phyloP scores from a whole-genome alignment of 495 filamentous ascomycete species.

The Daldinia concentrica region DNA sequence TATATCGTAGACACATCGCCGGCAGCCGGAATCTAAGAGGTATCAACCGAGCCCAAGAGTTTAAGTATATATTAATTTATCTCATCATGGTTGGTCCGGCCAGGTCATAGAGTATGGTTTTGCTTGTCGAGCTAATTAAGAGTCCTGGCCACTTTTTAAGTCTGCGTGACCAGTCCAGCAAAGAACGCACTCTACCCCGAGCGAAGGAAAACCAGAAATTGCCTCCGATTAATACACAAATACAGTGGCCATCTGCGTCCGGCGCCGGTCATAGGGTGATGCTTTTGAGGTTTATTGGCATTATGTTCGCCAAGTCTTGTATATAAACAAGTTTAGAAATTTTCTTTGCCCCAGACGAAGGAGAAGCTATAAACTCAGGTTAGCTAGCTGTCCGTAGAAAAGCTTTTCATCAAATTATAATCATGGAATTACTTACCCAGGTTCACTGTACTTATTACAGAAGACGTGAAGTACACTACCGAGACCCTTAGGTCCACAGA shows the following conservation, averaged over 20 bases:
- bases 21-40: slow-evolving; percentile 19
- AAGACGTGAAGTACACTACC: slow-evolving; percentile 75
- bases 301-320: slow-evolving; percentile 27
- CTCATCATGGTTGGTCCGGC: slow-evolving; percentile 31
- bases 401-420: background rate
- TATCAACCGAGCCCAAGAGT: slow-evolving; percentile 11
- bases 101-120: slow-evolving; percentile 28
- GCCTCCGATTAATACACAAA: slow-evolving; percentile 37
- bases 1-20: slow-evolving; percentile 25
- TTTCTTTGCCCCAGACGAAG: slow-evolving; percentile 80
- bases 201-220: slow-evolving; percentile 33
- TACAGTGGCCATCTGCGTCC: slow-evolving; percentile 39
- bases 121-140: slow-evolving; percentile 29
- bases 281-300: slow-evolving; percentile 21
- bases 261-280: slow-evolving; percentile 38
- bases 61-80: slow-evolving; percentile 36
- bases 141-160: slow-evolving; percentile 13
- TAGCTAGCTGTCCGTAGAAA: background rate
- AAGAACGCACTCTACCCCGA: slow-evolving; percentile 13
- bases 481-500: slow-evolving; percentile 78
- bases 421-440: slow-evolving; percentile 59
- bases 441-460: slow-evolving; percentile 81
- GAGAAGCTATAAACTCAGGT: slow-evolving; percentile 53
- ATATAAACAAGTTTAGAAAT: slow-evolving; percentile 64
- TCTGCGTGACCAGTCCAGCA: slow-evolving; percentile 24